A percentile compares a stretch with the other conserved stretches of the same genome.
These are phyloP conservation scores for Capniomyces stellatus DNA, from an alignment of 371 early-diverging fungal species.

Conservation along the genomic window DNA sequence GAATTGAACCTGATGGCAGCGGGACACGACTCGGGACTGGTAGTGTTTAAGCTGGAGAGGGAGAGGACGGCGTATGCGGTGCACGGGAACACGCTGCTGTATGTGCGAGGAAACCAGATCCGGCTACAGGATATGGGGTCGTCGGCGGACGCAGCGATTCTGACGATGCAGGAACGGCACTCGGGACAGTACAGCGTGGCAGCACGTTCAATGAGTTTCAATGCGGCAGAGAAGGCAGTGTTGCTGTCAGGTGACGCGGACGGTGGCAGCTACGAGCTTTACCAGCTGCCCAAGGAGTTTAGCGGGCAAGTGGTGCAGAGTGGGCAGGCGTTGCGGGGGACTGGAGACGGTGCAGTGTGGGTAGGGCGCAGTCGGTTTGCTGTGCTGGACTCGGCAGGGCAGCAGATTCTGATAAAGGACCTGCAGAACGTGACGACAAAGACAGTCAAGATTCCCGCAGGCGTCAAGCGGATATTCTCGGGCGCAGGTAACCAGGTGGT, in stretches of 20 bases:
- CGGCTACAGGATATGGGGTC: conserved; percentile 60
- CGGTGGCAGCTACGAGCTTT: conserved; percentile 75
- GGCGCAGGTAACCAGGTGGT: conserved; percentile 69
- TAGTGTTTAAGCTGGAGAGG: conserved; percentile 92
- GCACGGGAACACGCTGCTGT: conserved; percentile 60
- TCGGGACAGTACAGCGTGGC: conserved; percentile 39
- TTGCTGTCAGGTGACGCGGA: conserved; percentile 65
- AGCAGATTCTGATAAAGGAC: conserved; percentile 60
- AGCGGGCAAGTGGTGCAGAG: conserved; percentile 29
- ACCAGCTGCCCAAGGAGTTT: conserved; percentile 54
- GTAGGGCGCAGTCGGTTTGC: conserved; percentile 91
- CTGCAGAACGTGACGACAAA: conserved; percentile 72
- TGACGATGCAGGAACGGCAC: conserved; percentile 44
- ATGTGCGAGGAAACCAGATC: conserved; percentile 64
- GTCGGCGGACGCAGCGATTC: conserved; percentile 51
- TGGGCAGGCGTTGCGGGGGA: conserved; percentile 49
- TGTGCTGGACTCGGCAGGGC: conserved; percentile 64
- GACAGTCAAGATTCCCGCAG: conserved; percentile 58
- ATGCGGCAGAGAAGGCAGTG: conserved; percentile 80
- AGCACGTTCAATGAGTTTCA: conserved; percentile 68
- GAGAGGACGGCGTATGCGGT: conserved; percentile 82
- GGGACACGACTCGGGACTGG: conserved; percentile 94
- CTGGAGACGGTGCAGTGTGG: conserved; percentile 70
- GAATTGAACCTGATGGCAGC: conserved; percentile 90
- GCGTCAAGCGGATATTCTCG: conserved; percentile 69